Base-by-base conservation (phyloP, 192 early-diverging fungal species). In the Phlyctochytrium arcticum region DNA sequence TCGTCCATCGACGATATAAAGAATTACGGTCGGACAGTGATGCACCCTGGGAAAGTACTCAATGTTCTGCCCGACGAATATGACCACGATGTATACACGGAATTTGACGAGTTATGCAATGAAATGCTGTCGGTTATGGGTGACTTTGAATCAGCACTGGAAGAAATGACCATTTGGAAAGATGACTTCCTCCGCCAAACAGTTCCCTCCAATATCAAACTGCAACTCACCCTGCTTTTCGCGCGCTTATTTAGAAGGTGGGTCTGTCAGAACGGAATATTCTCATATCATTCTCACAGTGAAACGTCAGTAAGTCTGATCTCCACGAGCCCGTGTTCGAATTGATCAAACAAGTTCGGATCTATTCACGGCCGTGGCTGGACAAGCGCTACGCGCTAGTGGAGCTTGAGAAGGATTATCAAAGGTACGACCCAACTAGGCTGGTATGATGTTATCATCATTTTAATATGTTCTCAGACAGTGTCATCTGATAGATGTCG, bases 241-340 rank as follows among this genome's bases (percentile, higher is more conserved):
- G 68, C 75, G 4, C 64, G 70, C 19, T 46, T 83, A 56, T 80
- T 80, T 50, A 44, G 81, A 42, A 78, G 73, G 79, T 80, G 65
- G 17, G 42, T 24, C n/a, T n/a, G n/a, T n/a, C n/a, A 8, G 33
- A 46, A 6, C n/a, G 34, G 54, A 24, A 44, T 19, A 10, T 27
- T 6, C 36, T 8, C 33, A 35, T 64, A 12, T 23, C 24, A 70
- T 42, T 57, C 24, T 27, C 50, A 1, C 3, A 24, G 26, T 1
- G 12, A 27, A 24, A 48, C 58, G 35, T 4, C 33, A 80, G 80
- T 48, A 83, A 83, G 67, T 75, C 75, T n/a, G 75, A 81, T 19
- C 54, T 83, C 39, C 81, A 83, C 46, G 75, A 83, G 55, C 81
- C 81, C 1, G 32, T 80, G 60, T 83, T 83, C 65, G 81, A 83